Percentiles rank a stretch among this genome's conserved stretches.
Conservation (phyloP, 768 basidiomycete species). For the Xerocomus potaroensis region DNA sequence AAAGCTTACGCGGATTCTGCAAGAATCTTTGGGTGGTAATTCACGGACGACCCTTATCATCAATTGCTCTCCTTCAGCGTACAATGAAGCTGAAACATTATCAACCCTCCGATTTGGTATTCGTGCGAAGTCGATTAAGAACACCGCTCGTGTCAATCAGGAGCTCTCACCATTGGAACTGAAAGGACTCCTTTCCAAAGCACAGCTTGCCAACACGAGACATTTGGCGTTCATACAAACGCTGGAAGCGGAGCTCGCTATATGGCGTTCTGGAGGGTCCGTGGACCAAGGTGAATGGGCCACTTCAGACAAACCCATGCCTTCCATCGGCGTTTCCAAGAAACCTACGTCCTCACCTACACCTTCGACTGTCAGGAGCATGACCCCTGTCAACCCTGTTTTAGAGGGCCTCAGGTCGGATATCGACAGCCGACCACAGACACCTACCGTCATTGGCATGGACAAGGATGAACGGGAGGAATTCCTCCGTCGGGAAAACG, state of each 20-base stretch:
- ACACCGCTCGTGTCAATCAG: conserved; percentile 96
- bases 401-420: conserved; percentile 70
- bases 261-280: conserved; percentile 83
- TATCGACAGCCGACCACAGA: conserved; percentile 82
- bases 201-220: conserved; percentile 77
- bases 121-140: conserved; percentile 99
- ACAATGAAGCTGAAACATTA: conserved; percentile 95
- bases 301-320: conserved; percentile 52
- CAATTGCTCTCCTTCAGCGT: conserved; percentile 97
- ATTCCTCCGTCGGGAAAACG: conserved; percentile 94
- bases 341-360: conserved; percentile 54
- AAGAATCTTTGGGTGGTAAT: conserved; percentile 97
- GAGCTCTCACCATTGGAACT: conserved; percentile 96
- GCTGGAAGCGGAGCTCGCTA: conserved; percentile 84
- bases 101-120: conserved; percentile 99
- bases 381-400: conserved; percentile 71
- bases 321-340: conserved; percentile 42
- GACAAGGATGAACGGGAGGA: conserved; percentile 98
- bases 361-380: conserved; percentile 61
- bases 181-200: conserved; percentile 86
- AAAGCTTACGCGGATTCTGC: conserved; percentile 96
- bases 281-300: conserved; percentile 88
- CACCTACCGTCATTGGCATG: conserved; percentile 81
- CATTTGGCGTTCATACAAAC: conserved; percentile 85
- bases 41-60: conserved; percentile 97